Evolutionary conservation across 2,329 filamentous ascomycete genomes (phyloP), one percentile per base, ranked within the genome.

Genomic region (Cordyceps sp.): DNA sequence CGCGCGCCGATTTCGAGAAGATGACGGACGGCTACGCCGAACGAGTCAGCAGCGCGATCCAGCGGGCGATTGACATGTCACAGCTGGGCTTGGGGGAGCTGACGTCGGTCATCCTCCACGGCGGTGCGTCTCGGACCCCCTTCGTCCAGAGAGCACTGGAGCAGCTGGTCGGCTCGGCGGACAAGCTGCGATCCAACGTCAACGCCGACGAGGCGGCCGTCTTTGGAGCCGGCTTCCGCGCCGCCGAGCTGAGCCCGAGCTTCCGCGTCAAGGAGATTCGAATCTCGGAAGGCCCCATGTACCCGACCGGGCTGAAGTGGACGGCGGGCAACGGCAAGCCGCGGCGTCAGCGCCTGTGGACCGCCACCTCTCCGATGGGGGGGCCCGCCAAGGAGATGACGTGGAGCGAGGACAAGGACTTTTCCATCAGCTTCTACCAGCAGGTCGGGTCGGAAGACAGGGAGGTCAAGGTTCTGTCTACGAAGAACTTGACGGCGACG

Each of bases 261-360:
- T 98, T 98, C 73, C 78, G 85, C 38, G 90, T 98, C 50, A 98
- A 96, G 66, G 90, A 96, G 49, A 98, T 98, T 42, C 70, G 81
- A 36, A 73, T 81, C 32, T 68, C 64, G n/a, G 90, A 98, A 45
- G 73, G 69, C 16, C 70, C 81, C 26, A 66, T 66, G 27, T 94
- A 90, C 50, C 62, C 75, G 3, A 69, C 79, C 19, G 74, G 75
- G 35, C 69, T 93, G 45, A 80, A 78, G 52, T 93, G 83, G 71
- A 71, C 62, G 24, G 63, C 61, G 37, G 64, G 71, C 35, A 73
- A 79, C 39, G 68, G 71, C 26, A 81, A 88, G 59, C 62, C 72
- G 32, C 72, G 77, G 46, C 73, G 77, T 44, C 83, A 93, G 59
- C 79, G 80, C 49, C 66, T 98, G 17, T 96, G 92, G 67, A 77